These are phyloP conservation scores for Albifimbria verrucaria DNA, from an alignment of 2,329 filamentous ascomycete genomes.

Conservation along the genomic window DNA sequence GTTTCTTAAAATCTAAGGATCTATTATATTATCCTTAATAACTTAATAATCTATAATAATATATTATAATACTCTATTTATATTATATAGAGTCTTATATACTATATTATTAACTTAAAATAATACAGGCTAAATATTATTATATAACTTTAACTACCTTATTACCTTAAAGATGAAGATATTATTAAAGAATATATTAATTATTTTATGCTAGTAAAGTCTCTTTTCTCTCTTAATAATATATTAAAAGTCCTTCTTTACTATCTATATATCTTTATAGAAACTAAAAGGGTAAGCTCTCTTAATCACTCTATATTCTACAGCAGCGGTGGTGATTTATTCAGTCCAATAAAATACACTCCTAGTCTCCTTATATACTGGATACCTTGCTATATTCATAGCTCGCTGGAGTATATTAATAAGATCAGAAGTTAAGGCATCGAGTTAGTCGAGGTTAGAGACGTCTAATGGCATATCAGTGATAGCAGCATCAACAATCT, in stretches of 20 bases:
- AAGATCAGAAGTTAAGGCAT: constrained; percentile 6
- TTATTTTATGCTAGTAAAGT: constrained; percentile 11
- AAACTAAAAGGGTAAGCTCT: constrained; percentile 10
- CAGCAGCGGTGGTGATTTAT: constrained; percentile 9
- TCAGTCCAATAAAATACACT: constrained; percentile 12
- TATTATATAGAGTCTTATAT: constrained; percentile 13
- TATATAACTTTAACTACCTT: background rate
- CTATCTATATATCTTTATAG: constrained; percentile 9
- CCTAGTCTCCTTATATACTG: constrained; percentile 6
- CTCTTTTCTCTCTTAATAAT: constrained; percentile 8
- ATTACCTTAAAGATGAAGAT: constrained; percentile 1
- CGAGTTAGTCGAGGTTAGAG: constrained; percentile 6
- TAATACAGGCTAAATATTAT: no score
- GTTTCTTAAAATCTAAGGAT: constrained; percentile 9
- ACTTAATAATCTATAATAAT: constrained; percentile 10
- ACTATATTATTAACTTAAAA: no score
- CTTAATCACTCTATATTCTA: constrained; percentile 9
- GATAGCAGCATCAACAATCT: constrained; percentile 9
- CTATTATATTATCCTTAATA: constrained; percentile 9
- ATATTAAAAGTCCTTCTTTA: constrained; percentile 7
- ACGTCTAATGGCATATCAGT: constrained; percentile 3
- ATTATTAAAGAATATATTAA: constrained; percentile 10
- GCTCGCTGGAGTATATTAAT: constrained; percentile 7
- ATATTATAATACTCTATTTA: constrained; percentile 10
- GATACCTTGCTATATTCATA: constrained; percentile 5